Percentiles rank a stretch among this genome's conserved stretches.
Evolutionary conservation across 345 rosid species (phyloP).

Genomic region (Salix dunnii): DNA sequence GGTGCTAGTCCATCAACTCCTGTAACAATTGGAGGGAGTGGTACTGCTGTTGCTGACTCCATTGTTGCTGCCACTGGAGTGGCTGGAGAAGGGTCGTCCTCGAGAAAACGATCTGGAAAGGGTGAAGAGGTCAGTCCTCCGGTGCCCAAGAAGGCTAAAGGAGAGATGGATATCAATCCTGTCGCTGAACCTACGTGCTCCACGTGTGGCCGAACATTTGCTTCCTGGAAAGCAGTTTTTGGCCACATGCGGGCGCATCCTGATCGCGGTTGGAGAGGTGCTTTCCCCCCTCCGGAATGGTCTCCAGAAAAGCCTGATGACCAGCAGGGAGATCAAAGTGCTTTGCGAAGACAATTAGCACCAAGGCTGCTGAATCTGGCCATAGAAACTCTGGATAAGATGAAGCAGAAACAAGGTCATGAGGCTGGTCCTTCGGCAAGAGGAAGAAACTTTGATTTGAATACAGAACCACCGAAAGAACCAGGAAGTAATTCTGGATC

Average conservation of each 20-base stretch:
- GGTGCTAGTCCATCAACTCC: too few species aligned
- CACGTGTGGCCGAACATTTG: background rate
- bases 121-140: too few species aligned
- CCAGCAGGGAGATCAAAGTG: too few species aligned
- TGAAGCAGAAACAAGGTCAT: background rate
- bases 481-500: too few species aligned
- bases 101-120: too few species aligned
- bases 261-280: conserved; percentile 9
- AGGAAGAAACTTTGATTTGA: background rate
- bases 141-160: background rate
- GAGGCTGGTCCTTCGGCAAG: background rate
- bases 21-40: too few species aligned
- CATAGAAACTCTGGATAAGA: background rate
- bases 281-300: conserved; percentile 3
- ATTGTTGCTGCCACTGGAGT: too few species aligned
- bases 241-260: background rate
- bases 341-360: background rate
- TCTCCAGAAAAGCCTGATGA: background rate
- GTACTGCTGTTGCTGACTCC: too few species aligned
- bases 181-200: background rate
- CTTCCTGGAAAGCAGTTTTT: background rate
- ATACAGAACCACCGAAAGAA: background rate
- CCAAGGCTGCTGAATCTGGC: background rate
- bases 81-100: too few species aligned
- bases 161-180: background rate